phyloP scores from a whole-genome alignment of 805 yeast species.

The Kuraishia ogatae region DNA sequence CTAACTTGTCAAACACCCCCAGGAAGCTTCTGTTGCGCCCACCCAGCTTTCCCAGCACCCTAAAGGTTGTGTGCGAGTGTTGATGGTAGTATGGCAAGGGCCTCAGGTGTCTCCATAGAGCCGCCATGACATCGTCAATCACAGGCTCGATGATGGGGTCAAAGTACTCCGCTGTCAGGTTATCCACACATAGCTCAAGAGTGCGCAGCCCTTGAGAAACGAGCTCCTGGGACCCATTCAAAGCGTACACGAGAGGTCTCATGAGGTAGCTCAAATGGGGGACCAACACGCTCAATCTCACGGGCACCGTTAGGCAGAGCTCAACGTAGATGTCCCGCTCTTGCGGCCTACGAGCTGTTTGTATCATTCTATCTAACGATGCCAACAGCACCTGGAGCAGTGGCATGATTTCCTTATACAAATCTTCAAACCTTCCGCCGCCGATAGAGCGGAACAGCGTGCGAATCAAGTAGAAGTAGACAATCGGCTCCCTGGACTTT shows the following conservation, averaged over 20 bases:
- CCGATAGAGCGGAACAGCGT: slow-evolving; percentile 91
- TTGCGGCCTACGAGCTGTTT: slow-evolving; percentile 77
- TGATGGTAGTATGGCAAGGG: slow-evolving; percentile 95
- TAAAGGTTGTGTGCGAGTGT: slow-evolving; percentile 88
- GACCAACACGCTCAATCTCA: slow-evolving; percentile 83
- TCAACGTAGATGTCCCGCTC: slow-evolving; percentile 95
- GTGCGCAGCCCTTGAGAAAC: slow-evolving; percentile 94
- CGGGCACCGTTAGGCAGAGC: slow-evolving; percentile 92
- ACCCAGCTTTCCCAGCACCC: slow-evolving; percentile 91
- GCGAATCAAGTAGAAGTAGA: slow-evolving; percentile 80
- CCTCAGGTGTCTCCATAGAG: slow-evolving; percentile 81
- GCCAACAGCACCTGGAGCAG: slow-evolving; percentile 79
- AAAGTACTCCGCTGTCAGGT: slow-evolving; percentile 90
- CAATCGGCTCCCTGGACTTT: slow-evolving; percentile 82
- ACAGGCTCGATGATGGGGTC: slow-evolving; percentile 98
- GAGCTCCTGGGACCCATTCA: slow-evolving; percentile 84
- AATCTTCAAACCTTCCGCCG: slow-evolving; percentile 90
- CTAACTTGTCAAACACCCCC: slow-evolving; percentile 63
- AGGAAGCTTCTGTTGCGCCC: slow-evolving; percentile 89
- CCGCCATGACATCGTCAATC: slow-evolving; percentile 87
- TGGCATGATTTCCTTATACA: slow-evolving; percentile 91
- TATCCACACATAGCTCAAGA: slow-evolving; percentile 91
- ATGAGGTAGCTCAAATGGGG: slow-evolving; percentile 86
- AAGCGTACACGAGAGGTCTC: slow-evolving; percentile 85
- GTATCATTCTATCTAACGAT: slow-evolving; percentile 73